Percentiles rank a stretch among this genome's conserved stretches.
Conservation (phyloP, 306 rosid genomes). For the Castanea crenata region DNA sequence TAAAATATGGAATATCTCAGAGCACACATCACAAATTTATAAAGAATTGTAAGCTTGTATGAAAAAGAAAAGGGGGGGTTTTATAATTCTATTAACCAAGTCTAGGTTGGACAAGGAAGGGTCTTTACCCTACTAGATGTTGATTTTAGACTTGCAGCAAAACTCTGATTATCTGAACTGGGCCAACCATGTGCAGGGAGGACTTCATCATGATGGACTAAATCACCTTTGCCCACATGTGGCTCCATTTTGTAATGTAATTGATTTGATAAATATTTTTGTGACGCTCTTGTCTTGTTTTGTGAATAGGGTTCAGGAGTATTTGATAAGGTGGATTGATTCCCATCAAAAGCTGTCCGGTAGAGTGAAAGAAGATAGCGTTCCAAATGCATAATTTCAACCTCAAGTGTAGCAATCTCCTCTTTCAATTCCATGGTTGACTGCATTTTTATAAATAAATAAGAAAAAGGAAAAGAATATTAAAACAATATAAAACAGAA, state of each 20-base stretch:
- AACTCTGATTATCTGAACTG: constrained; percentile 16
- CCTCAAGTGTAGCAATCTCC: constrained; percentile 31
- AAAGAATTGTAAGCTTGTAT: background rate
- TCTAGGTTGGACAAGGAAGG: background rate
- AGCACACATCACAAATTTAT: background rate
- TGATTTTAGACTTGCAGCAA: background rate
- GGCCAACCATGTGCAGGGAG: constrained; percentile 11
- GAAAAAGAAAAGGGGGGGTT: background rate
- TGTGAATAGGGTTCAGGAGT: constrained; percentile 10
- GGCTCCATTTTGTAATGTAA: constrained; percentile 6
- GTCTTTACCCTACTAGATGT: constrained; percentile 20
- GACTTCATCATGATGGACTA: background rate
- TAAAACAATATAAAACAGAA: background rate
- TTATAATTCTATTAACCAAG: background rate
- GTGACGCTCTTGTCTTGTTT: background rate
- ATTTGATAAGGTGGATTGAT: constrained; percentile 6
- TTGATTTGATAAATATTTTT: background rate
- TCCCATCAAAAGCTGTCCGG: constrained; percentile 29
- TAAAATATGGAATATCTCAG: background rate
- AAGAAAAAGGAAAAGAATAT: background rate
- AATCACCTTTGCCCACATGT: background rate
- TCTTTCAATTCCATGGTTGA: constrained; percentile 18
- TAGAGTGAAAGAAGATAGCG: constrained; percentile 38
- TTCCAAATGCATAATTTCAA: constrained; percentile 31
- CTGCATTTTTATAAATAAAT: background rate